Evolutionary conservation across 2,329 filamentous ascomycete species (phyloP).

Genomic region (Claviceps africana): DNA sequence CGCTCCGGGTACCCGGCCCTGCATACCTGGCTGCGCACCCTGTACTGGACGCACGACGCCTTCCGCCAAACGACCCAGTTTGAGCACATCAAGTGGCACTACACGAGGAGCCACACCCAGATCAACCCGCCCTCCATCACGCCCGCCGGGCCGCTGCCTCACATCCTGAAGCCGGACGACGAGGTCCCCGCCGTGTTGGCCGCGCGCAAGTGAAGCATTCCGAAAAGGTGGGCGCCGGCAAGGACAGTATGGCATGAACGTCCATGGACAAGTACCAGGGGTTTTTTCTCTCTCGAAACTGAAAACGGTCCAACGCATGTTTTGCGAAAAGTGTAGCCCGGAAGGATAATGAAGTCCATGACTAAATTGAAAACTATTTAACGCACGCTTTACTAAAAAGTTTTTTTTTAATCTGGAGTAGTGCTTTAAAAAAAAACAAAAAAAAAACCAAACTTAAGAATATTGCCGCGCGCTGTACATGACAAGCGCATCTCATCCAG

Average conservation of each 20-base stretch:
- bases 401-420: too few species aligned
- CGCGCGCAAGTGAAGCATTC: slow-evolving; percentile 5
- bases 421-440: too few species aligned
- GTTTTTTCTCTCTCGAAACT: not conserved
- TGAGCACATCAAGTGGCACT: slow-evolving; percentile 81
- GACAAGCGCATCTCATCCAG: too few species aligned
- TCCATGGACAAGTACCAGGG: not conserved
- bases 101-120: slow-evolving; percentile 47
- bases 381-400: too few species aligned
- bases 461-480: too few species aligned
- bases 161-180: slow-evolving; percentile 64
- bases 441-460: too few species aligned
- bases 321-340: too few species aligned
- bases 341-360: too few species aligned
- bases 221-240: not conserved
- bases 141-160: slow-evolving; percentile 69
- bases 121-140: slow-evolving; percentile 63
- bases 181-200: slow-evolving; percentile 55
- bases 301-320: too few species aligned
- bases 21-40: slow-evolving; percentile 65
- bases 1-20: slow-evolving; percentile 68
- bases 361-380: too few species aligned
- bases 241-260: not conserved
- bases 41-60: slow-evolving; percentile 73
- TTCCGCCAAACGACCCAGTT: slow-evolving; percentile 80